Percentiles rank a stretch among this genome's conserved stretches.
Evolutionary conservation across 129 eudicot genomes (phyloP).

Genomic region (Saussurea involucrata): DNA sequence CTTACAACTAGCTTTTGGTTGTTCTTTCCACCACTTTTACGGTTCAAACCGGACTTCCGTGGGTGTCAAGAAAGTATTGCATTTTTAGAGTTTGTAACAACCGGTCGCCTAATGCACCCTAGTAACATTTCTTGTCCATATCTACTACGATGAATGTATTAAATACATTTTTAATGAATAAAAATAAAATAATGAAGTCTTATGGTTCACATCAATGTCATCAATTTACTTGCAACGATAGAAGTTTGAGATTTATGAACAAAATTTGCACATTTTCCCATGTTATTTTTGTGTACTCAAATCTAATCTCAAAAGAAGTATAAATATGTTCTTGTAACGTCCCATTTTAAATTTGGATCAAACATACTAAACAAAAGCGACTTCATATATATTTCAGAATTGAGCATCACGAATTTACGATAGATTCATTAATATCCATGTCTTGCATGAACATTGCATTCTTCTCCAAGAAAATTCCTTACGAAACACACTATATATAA

Average conservation of each 20-base stretch:
- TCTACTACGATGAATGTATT: background rate
- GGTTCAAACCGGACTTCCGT: constrained; percentile 32
- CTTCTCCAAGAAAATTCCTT: too few species aligned
- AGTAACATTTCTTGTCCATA: constrained; percentile 32
- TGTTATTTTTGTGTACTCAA: too few species aligned
- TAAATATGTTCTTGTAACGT: too few species aligned
- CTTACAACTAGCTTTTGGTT: constrained; percentile 50
- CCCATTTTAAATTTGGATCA: too few species aligned
- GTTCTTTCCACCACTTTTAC: constrained; percentile 52
- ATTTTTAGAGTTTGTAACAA: constrained; percentile 36
- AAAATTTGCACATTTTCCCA: too few species aligned
- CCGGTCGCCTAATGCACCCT: constrained; percentile 30
- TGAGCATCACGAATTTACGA: too few species aligned
- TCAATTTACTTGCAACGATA: background rate
- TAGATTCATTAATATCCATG: too few species aligned
- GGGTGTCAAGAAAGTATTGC: constrained; percentile 43
- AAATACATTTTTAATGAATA: background rate
- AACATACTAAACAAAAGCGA: too few species aligned
- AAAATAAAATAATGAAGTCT: background rate
- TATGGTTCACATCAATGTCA: background rate
- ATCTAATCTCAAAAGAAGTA: too few species aligned
- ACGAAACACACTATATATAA: too few species aligned
- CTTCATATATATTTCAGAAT: too few species aligned
- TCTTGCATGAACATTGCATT: too few species aligned
- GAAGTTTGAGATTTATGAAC: background rate